Evolutionary conservation across 2,329 filamentous ascomycete species (phyloP), one percentile per base, ranked within the genome.

Genomic region (Hypoxylon sp.): DNA sequence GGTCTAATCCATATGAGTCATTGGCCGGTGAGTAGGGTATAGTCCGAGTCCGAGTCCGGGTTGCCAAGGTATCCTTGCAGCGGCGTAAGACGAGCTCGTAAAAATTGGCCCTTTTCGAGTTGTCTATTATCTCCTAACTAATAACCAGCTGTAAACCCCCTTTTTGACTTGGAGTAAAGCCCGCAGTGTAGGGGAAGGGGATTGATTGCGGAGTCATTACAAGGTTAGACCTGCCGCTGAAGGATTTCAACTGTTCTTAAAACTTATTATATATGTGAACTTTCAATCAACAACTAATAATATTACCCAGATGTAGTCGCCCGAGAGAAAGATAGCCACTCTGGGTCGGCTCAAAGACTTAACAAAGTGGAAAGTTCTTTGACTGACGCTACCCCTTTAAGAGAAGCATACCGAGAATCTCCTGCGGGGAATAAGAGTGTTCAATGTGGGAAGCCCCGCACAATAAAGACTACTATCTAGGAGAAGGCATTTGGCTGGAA

Each of bases 401-500:
- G 37, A 46, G 37, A 46, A 46, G 29, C 37, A 6, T 55, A 26
- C 52, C 53, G 39, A 44, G 19, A 51, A 44, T 54, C 52, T 35
- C 17, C 39, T 17, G 17, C 9, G 39, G n/a, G 39, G 11, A 56
- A 29, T 44, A 31, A 11, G 52, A 39, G 51, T 26, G 53, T 46
- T 24, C 17, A 29, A 46, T 56, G 26, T 24, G 53, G 39, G 46
- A 17, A 29, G 11, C 31, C 31, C 53, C 53, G n/a, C 26, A 3
- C 8, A 42, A 56, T 26, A 14, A 14, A 14, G 14, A 24, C 3
- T 10, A 6, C 42, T 44, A 44, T 39, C 22, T 31, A 9, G 2
- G 4, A 19, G 6, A 31, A 31, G 14, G 6, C 8, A 24, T 53
- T 44, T 14, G 24, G n/a, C 11, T 54, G 19, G 26, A 29, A 29